Conservation (phyloP, 805 yeast species). For the Yarrowia divulgata region DNA sequence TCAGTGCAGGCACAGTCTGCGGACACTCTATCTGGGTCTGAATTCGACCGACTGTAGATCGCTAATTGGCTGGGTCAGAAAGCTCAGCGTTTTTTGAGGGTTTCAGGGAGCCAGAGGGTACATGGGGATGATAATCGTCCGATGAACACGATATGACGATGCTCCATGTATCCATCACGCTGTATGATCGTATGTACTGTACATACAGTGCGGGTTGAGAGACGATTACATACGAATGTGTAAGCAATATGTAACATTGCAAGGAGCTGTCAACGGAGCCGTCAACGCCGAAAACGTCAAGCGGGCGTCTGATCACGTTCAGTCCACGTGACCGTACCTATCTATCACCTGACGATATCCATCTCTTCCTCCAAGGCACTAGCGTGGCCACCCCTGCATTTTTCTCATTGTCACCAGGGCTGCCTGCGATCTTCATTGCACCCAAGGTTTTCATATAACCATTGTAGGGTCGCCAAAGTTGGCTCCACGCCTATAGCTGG, state of each 20-base stretch:
- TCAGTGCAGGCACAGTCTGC: too few species aligned
- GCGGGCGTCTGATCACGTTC: not conserved
- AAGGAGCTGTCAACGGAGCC: too few species aligned
- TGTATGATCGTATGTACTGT: not conserved
- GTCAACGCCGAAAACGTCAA: too few species aligned
- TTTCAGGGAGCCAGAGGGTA: slow-evolving; percentile 3
- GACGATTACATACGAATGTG: too few species aligned
- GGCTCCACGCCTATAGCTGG: not conserved
- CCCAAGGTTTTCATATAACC: slow-evolving; percentile 32
- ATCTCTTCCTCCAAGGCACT: slow-evolving; percentile 15
- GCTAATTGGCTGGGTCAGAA: not conserved
- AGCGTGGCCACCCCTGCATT: slow-evolving; percentile 33
- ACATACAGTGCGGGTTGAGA: too few species aligned
- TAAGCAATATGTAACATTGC: too few species aligned
- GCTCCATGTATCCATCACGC: slow-evolving; percentile 2
- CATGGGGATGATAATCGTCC: not conserved
- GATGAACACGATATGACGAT: slow-evolving; percentile 20
- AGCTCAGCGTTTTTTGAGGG: not conserved
- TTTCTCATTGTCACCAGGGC: slow-evolving; percentile 21
- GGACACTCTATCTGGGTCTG: slow-evolving; percentile 23
- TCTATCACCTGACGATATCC: too few species aligned
- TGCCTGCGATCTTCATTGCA: slow-evolving; percentile 36
- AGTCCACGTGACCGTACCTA: slow-evolving; percentile 5
- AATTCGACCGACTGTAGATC: slow-evolving; percentile 9
- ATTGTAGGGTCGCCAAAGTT: slow-evolving; percentile 15